Percentiles rank a stretch among this genome's conserved stretches.
Evolutionary conservation across 441 rosid genomes (phyloP).

Genomic region (Gossypium lobatum): DNA sequence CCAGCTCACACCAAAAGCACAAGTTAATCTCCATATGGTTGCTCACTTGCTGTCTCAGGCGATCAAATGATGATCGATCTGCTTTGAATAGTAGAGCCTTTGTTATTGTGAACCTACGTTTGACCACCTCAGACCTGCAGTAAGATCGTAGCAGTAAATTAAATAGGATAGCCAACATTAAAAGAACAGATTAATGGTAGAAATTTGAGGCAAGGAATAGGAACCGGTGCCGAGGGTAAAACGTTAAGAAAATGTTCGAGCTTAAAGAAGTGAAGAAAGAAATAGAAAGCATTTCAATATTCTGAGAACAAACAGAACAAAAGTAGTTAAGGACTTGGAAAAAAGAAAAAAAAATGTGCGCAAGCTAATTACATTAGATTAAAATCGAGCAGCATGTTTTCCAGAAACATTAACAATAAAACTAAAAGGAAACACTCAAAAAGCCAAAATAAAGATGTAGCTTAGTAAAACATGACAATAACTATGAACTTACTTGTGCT

Average conservation of each 20-base stretch:
- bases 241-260: neutral
- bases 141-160: neutral
- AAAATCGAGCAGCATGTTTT: neutral
- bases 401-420: neutral
- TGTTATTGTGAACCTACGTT: constrained; percentile 69
- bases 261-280: neutral
- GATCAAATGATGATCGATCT: constrained; percentile 73
- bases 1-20: neutral
- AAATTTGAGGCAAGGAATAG: neutral
- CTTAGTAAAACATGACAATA: constrained; percentile 2
- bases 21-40: neutral
- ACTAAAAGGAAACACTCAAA: neutral
- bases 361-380: neutral
- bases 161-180: neutral
- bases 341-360: neutral
- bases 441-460: neutral
- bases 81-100: constrained; percentile 78
- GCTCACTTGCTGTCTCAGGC: constrained; percentile 73
- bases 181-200: neutral
- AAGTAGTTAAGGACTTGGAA: neutral
- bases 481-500: constrained; percentile 57
- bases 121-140: constrained; percentile 58
- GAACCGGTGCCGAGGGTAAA: neutral
- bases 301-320: neutral
- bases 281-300: neutral